Base-by-base conservation (phyloP, 495 filamentous ascomycete genomes). In the Penicillium macrosclerotiorum region DNA sequence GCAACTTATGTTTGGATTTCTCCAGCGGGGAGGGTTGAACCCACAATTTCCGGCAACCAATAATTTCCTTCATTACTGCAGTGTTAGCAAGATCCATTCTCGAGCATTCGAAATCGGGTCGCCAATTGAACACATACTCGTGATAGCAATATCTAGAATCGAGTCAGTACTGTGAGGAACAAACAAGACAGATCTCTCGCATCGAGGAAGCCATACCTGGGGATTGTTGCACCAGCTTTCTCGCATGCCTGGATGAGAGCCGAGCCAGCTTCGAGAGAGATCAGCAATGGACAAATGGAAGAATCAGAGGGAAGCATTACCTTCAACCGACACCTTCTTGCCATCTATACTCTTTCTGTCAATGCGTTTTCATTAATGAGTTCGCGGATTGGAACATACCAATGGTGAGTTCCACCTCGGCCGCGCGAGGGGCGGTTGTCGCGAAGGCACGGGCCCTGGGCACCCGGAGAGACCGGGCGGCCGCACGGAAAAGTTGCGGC, bases 221-320 rank as follows among this genome's bases (percentile, higher is more conserved):
- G 90, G 56, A 96, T 80, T n/a, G 84, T 89, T 42, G 75, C 81
- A 52, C 93, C 93, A 45, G 93, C 93, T 72, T 98, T 95, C 72
- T 98, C 93, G 75, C 93, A 97, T 54, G 93, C 93, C 75, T 98
- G 93, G 64, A 98, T 98, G 56, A 98, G 80, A 52, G 93, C 93
- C 39, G 93, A 92, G 40, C 93, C 93, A 54, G 73, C 73, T 76
- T 46, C 42, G 25, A 43, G 37, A 38, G 42, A 45, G 47, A 55
- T 69, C 49, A 71, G 68, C 27, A 42, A 26, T 30, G 16, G 41
- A 34, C 42, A 44, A 54, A 41, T 42, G 50, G 31, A 20, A 45
- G 13, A 27, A 39, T 29, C 31, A 9, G 16, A 52, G 14, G 35
- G 22, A 19, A 26, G 29, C 26, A 65, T 56, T 81, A 95, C 90